Evolutionary conservation across 23 red algal genomes (phyloP), one percentile per base, ranked within the genome.

Genomic region (Chondrus crispus): DNA sequence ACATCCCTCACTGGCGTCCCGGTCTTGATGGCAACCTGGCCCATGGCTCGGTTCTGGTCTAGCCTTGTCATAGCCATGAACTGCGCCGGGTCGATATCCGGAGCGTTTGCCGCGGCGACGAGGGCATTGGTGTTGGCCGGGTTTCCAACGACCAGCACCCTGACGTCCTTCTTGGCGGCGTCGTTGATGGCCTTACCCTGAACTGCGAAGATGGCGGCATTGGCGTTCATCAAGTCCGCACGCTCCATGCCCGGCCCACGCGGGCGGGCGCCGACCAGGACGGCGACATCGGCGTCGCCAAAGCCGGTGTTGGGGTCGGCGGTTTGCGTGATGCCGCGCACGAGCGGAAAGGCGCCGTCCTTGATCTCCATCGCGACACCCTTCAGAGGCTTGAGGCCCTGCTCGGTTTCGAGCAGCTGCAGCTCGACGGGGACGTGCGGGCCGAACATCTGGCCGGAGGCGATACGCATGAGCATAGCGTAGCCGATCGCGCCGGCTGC

Each of bases 211-310:
- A 99, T 96, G 71, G 66, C 74, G 4, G 97, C 97, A 84, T 99
- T 99, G 12, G 97, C 85, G 20, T 87, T 85, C 81, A 99, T 91
- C 28, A 99, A 79, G 60, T 99, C 97, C 18, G 76, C 50, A 40
- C 97, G 80, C 82, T 99, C 97, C 97, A 99, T 99, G 16, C 97
- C 97, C 57, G 92, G 94, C 24, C 92, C 92, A 62, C 97, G 97
- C 18, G 97, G 97, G 11, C 80, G 80, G 10, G 94, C 97, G 20
- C 97, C 97, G 37, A 99, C 95, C 24, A 99, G 84, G 20, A 99
- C 68, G 26, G 93, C 92, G 35, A 95, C 62, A 51, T 91, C 51
- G 46, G 90, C 97, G 37, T 96, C 97, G 44, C 87, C 97, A 80
- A 99, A 99, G 16, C 91, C 97, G 18, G 77, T 91, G 4, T 72